A percentile compares a stretch with the other conserved stretches of the same genome.
These are phyloP conservation scores for Cyamopsis tetragonoloba DNA, from an alignment of 306 rosid species.

Conservation along the genomic window DNA sequence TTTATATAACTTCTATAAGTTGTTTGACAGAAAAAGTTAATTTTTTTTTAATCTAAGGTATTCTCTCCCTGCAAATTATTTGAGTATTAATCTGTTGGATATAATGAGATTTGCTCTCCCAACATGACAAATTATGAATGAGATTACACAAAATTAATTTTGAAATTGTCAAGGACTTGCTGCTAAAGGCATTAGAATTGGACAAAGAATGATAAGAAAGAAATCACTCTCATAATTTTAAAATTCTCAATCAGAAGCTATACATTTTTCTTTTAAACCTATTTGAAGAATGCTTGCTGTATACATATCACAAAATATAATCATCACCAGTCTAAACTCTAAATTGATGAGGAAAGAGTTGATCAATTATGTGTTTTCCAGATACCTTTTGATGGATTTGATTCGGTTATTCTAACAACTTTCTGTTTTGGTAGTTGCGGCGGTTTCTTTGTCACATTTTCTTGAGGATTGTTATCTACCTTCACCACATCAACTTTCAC, in stretches of 20 bases:
- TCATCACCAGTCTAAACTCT: constrained; percentile 11
- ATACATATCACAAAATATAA: constrained; percentile 21
- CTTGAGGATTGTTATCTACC: constrained; percentile 25
- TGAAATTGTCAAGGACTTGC: no score
- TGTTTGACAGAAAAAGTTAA: no score
- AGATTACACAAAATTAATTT: no score
- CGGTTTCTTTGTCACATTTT: constrained; percentile 27
- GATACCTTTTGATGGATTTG: constrained; percentile 52
- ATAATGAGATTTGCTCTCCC: no score
- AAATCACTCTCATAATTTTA: not conserved
- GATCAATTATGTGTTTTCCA: constrained; percentile 50
- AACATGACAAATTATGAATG: no score
- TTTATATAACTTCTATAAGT: no score
- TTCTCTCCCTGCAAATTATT: no score
- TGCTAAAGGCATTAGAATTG: no score
- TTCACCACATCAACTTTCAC: constrained; percentile 74
- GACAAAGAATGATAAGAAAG: constrained; percentile 21
- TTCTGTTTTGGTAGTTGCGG: constrained; percentile 40
- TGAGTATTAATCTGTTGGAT: no score
- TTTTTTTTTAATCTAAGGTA: no score
- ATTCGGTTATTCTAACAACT: constrained; percentile 49
- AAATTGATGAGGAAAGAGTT: no score
- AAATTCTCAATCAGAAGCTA: constrained; percentile 18
- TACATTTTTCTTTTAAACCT: constrained; percentile 24
- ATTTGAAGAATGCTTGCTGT: constrained; percentile 12